Evolutionary conservation across 345 rosid genomes (phyloP).

Genomic region (Populus euphratica): DNA sequence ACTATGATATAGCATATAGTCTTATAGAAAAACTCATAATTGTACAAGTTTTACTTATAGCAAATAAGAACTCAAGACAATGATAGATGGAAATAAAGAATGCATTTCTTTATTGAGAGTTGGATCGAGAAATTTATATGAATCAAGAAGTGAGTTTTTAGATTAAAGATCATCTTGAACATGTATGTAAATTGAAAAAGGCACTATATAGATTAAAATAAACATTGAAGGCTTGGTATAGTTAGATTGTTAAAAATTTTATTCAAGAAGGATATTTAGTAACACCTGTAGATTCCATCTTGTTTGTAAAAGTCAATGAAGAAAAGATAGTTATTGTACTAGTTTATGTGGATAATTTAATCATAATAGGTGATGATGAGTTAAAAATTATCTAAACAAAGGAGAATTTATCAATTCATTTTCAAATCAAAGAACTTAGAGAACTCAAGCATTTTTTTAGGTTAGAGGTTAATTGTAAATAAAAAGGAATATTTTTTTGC

Average conservation of each 20-base stretch:
- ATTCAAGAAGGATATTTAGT: too few relatives aligned
- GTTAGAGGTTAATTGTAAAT: not conserved
- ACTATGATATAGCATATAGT: too few relatives aligned
- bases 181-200: not conserved
- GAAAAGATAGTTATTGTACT: not conserved
- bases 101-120: too few relatives aligned
- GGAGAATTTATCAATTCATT: not conserved
- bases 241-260: too few relatives aligned
- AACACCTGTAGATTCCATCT: too few relatives aligned
- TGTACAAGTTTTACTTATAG: too few relatives aligned
- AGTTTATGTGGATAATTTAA: not conserved
- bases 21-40: too few relatives aligned
- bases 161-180: not conserved
- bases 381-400: not conserved
- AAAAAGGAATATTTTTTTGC: not conserved
- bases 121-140: too few relatives aligned
- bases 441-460: not conserved
- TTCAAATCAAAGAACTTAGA: not conserved
- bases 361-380: not conserved
- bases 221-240: not conserved
- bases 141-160: too few relatives aligned
- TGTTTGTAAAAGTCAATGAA: too few relatives aligned
- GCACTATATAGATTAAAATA: not conserved
- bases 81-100: too few relatives aligned
- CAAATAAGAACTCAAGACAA: too few relatives aligned